Evolutionary conservation across 352 stramenopile genomes (phyloP), one percentile per base, ranked within the genome.

Genomic region (Phytophthora europaea): DNA sequence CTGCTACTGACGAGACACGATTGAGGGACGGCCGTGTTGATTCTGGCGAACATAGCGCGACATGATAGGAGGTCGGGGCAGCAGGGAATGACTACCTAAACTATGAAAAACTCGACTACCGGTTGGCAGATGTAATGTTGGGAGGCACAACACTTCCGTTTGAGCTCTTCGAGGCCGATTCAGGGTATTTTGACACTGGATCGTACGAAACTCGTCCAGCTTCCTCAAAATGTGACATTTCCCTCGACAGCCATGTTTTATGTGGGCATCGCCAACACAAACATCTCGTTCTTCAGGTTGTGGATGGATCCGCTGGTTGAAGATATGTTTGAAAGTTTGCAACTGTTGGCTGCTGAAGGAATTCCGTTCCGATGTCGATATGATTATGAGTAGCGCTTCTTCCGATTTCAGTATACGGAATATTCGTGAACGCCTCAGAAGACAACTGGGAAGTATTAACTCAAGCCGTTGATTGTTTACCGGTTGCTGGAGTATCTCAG

Each of bases 291-390:
- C 15, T 59, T 59, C n/a, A 18, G n/a, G 53, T 31, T 16, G 53
- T 45, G 53, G 53, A 59, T 59, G 15, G 53, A 59, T 31, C 26
- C 53, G 4, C 31, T 38, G 26, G 10, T 59, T 13, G 52, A 45
- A 40, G 26, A 43, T 4, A 59, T 23, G 28, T 36, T 23, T 43
- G 15, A 15, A 43, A 6, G 15, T 20, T 23, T 59, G 22, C 26
- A 23, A 16, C n/a, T 43, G 3, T 6, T 43, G 15, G 6, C 5
- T 31, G 52, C 31, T 6, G 28, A 13, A 2, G 52, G 26, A 13
- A 20, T 26, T 10, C 28, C 52, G 28, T 59, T 34, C 52, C 7
- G 52, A 16, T 26, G 15, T 36, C 6, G 15, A 43, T 22, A 8
- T 5, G n/a, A 43, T 43, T 20, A 23, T 59, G 26, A 59, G 2